Conservation (phyloP, 768 basidiomycete species). For the Boletus vinaceobasis region DNA sequence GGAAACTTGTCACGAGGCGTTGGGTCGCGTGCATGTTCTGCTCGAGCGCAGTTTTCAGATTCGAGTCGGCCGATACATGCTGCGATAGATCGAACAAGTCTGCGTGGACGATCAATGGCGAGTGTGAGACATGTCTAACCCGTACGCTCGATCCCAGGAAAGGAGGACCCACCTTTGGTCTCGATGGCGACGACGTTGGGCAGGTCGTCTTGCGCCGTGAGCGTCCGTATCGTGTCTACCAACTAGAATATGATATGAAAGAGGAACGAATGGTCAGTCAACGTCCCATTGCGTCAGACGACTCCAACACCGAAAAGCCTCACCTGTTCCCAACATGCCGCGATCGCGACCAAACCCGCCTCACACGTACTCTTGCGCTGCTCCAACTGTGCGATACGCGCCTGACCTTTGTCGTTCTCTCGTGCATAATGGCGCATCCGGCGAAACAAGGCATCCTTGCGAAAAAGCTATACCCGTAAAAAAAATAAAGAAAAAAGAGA, state of each 20-base stretch:
- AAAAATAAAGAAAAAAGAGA: neutral
- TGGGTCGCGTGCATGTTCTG: slow-evolving; percentile 57
- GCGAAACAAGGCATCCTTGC: slow-evolving; percentile 83
- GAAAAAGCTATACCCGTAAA: slow-evolving; percentile 54
- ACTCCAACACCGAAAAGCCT: slow-evolving; percentile 3
- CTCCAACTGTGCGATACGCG: slow-evolving; percentile 62
- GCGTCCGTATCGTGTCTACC: slow-evolving; percentile 59
- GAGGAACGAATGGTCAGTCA: neutral
- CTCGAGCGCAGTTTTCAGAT: slow-evolving; percentile 43
- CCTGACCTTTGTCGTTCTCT: slow-evolving; percentile 63
- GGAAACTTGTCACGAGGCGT: slow-evolving; percentile 56
- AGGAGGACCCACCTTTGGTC: slow-evolving; percentile 36
- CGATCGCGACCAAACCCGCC: slow-evolving; percentile 67
- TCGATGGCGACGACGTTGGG: slow-evolving; percentile 41
- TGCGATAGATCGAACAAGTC: slow-evolving; percentile 33
- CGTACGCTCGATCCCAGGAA: neutral
- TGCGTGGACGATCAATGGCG: slow-evolving; percentile 4
- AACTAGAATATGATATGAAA: slow-evolving; percentile 41
- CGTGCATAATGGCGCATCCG: slow-evolving; percentile 81
- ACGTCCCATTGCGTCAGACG: neutral
- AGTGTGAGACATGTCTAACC: neutral
- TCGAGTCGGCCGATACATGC: slow-evolving; percentile 29
- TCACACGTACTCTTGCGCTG: slow-evolving; percentile 63
- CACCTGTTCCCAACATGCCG: slow-evolving; percentile 81
- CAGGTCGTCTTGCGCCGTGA: slow-evolving; percentile 52